Percentiles rank a stretch among this genome's conserved stretches.
These are phyloP conservation scores for Torulaspora franciscae DNA, from an alignment of 805 yeast genomes.

Conservation along the genomic window DNA sequence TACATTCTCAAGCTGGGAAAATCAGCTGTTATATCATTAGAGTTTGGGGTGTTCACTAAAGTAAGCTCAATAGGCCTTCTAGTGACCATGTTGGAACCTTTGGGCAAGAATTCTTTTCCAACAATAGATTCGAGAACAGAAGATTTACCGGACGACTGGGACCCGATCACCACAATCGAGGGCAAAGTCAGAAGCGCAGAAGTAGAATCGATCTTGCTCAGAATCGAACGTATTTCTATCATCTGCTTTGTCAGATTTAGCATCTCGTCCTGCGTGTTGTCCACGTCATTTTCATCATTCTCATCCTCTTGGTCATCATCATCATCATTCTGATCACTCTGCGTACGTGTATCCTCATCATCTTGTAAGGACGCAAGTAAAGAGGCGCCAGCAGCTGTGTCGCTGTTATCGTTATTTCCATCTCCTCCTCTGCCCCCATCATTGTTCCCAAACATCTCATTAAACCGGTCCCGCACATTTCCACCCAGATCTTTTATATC, in stretches of 20 bases:
- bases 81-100: constrained; percentile 97
- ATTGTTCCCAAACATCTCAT: constrained; percentile 22
- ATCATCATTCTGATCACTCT: constrained; percentile 33
- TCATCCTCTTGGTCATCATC: constrained; percentile 43
- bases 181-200: constrained; percentile 78
- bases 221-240: constrained; percentile 87
- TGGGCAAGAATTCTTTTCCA: constrained; percentile 96
- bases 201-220: constrained; percentile 67
- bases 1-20: constrained; percentile 84
- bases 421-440: constrained; percentile 20
- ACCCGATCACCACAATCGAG: constrained; percentile 93
- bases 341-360: constrained; percentile 36
- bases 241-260: constrained; percentile 85
- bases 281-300: constrained; percentile 50
- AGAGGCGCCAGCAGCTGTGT: constrained; percentile 42
- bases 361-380: constrained; percentile 31
- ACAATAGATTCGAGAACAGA: constrained; percentile 94
- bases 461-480: constrained; percentile 43
- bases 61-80: constrained; percentile 96
- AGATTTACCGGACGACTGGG: constrained; percentile 95
- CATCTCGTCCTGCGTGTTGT: constrained; percentile 71
- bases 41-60: constrained; percentile 74
- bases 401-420: constrained; percentile 47
- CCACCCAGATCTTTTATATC: constrained; percentile 60
- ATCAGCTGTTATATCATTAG: constrained; percentile 83